Base-by-base conservation (phyloP, 306 rosid genomes). In the Prunus fruticosa region DNA sequence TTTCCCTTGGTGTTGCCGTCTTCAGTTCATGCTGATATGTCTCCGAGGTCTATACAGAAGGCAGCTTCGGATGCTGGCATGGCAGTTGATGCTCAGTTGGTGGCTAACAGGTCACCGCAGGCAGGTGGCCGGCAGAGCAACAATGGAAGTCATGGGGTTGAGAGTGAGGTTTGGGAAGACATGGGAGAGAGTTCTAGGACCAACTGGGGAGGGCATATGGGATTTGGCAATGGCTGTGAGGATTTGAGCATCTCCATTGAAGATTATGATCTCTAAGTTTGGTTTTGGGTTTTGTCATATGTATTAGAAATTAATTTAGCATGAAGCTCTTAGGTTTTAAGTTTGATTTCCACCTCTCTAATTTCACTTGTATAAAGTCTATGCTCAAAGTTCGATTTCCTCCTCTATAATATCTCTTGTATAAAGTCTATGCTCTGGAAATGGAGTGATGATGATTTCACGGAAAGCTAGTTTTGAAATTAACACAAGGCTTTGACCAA, bases 61-160 rank as follows among this genome's bases (percentile, higher is more conserved):
- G 86, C 81, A 0, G 97, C 98, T 27, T 95, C 96, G 0, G 95
- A 92, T 49, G 87, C 87, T 20, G 97, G 85, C n/a, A 89, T 95
- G 96, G 97, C 93, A 0, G 84, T 92, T 1, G 98, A 95, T 66
- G 96, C 97, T 0, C 83, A 82, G 64, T 67, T 78, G 38, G 67
- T 89, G 15, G 77, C 73, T 0, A 69, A 30, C 2, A 5, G 22
- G 64, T n/a, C 58, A 32, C 2, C 25, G 46, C 58, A 69, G 46
- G 34, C 13, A 23, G 47, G 13, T 13, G 28, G 41, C 38, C 11
- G 69, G 60, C 23, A 18, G 53, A 41, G 43, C 8, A 5, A 38
- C 2, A 60, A 28, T 14, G 65, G 41, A 54, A 11, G 3, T 30
- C 46, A n/a, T 22, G 54, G 5, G 5, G 18, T 23, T 41, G 66